phyloP scores from a whole-genome alignment of 2,329 filamentous ascomycete species.

The Byssochlamys sp. region DNA sequence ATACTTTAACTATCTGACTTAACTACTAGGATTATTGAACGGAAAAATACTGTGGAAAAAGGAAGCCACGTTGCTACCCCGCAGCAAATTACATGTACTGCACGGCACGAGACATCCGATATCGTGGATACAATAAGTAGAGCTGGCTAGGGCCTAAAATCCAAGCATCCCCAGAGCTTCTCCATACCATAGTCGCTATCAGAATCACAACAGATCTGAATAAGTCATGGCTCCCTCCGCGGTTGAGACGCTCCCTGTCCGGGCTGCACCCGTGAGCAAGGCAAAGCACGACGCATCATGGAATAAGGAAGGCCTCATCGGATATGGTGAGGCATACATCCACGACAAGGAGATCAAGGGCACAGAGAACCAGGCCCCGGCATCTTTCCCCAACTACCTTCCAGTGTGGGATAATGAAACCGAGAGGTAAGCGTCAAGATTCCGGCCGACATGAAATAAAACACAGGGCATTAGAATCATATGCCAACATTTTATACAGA shows the following conservation, averaged over 20 bases:
- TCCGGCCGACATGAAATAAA: no score
- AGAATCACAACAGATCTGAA: neutral
- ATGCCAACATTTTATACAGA: constrained; percentile 24
- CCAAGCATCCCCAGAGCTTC: neutral
- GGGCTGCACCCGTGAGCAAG: constrained; percentile 13
- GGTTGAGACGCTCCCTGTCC: constrained; percentile 21
- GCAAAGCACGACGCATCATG: constrained; percentile 22
- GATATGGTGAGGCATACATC: constrained; percentile 24
- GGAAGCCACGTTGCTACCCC: neutral
- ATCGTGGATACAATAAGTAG: neutral
- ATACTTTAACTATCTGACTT: neutral
- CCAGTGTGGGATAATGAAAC: constrained; percentile 58
- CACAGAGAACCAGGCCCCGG: constrained; percentile 44
- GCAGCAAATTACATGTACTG: neutral
- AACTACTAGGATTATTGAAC: neutral
- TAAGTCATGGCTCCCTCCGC: constrained; percentile 26
- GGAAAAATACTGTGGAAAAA: neutral
- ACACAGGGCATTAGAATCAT: neutral
- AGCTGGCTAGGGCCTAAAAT: neutral
- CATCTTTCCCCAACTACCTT: constrained; percentile 62
- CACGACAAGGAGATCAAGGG: constrained; percentile 47
- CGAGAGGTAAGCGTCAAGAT: constrained; percentile 16
- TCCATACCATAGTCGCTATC: neutral
- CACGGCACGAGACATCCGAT: neutral
- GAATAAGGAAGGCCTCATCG: constrained; percentile 30